Conservation (phyloP, 345 rosid genomes). For the Lagerstroemia speciosa region DNA sequence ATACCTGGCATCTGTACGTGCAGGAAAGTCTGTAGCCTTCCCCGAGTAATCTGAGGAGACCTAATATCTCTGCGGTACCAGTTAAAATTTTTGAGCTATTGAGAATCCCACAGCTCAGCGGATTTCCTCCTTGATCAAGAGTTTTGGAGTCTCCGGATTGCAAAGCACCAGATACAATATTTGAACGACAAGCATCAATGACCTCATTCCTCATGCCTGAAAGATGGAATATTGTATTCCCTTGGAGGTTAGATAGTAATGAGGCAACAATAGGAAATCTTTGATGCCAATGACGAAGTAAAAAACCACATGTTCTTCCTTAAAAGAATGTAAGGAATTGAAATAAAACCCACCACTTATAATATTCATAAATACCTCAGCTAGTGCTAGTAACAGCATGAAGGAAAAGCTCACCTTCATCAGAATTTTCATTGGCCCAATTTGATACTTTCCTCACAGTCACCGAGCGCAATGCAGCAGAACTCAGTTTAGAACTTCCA, state of each 20-base stretch:
- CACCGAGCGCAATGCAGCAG: constrained; percentile 70
- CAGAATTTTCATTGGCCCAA: constrained; percentile 80
- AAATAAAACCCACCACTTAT: neutral
- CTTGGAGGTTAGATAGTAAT: neutral
- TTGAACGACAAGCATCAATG: constrained; percentile 66
- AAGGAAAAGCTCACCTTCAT: constrained; percentile 58
- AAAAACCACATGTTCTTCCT: neutral
- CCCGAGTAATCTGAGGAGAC: constrained; percentile 71
- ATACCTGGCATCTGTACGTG: constrained; percentile 84
- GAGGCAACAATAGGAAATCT: neutral
- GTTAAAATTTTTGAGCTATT: constrained; percentile 42
- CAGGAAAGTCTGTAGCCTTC: constrained; percentile 91
- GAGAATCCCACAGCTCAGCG: constrained; percentile 36
- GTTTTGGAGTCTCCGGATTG: constrained; percentile 43
- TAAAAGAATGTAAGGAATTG: neutral
- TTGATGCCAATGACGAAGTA: neutral
- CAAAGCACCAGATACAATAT: constrained; percentile 39
- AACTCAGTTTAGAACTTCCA: constrained; percentile 75
- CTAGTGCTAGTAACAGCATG: constrained; percentile 2
- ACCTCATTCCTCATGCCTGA: constrained; percentile 66
- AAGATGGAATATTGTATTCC: constrained; percentile 4
- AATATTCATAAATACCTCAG: neutral
- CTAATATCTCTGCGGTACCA: constrained; percentile 65
- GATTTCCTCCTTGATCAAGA: constrained; percentile 49
- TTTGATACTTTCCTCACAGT: constrained; percentile 80